These are phyloP conservation scores for Daphne laureola DNA, from an alignment of 441 rosid genomes.

Conservation along the genomic window DNA sequence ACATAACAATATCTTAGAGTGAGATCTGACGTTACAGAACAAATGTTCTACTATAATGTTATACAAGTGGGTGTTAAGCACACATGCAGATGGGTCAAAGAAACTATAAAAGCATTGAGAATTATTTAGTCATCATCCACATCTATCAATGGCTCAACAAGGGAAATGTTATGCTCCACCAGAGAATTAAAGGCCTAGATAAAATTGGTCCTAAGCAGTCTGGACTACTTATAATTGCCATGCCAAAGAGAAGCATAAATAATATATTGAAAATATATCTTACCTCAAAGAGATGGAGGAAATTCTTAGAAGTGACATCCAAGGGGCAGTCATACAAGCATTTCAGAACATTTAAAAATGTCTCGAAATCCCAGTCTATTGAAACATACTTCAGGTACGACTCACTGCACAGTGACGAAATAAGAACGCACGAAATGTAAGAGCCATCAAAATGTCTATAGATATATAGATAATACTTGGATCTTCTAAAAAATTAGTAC, in stretches of 20 bases:
- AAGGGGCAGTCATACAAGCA: slow-evolving; percentile 39
- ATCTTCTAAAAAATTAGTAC: too few species aligned
- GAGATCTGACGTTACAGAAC: too few species aligned
- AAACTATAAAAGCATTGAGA: too few species aligned
- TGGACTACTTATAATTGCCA: not conserved
- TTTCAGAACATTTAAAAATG: slow-evolving; percentile 41
- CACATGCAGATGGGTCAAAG: too few species aligned
- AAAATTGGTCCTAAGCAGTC: too few species aligned
- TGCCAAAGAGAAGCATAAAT: not conserved
- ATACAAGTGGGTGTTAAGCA: too few species aligned
- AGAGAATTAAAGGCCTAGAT: too few species aligned
- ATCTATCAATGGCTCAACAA: not conserved
- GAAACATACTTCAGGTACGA: slow-evolving; percentile 38
- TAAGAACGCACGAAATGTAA: not conserved
- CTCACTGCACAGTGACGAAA: slow-evolving; percentile 37
- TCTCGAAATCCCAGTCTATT: slow-evolving; percentile 49
- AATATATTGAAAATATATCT: slow-evolving; percentile 7
- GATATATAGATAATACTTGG: not conserved
- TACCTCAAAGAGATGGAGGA: slow-evolving; percentile 63
- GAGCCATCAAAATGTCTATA: slow-evolving; percentile 3
- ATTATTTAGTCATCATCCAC: too few species aligned
- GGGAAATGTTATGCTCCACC: too few species aligned
- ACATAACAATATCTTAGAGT: slow-evolving; percentile 1
- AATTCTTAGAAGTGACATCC: slow-evolving; percentile 37
- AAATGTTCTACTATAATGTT: too few species aligned